Evolutionary conservation across 257 asterid genomes (phyloP), one percentile per base, ranked within the genome.

Genomic region (Fraxinus anomala): DNA sequence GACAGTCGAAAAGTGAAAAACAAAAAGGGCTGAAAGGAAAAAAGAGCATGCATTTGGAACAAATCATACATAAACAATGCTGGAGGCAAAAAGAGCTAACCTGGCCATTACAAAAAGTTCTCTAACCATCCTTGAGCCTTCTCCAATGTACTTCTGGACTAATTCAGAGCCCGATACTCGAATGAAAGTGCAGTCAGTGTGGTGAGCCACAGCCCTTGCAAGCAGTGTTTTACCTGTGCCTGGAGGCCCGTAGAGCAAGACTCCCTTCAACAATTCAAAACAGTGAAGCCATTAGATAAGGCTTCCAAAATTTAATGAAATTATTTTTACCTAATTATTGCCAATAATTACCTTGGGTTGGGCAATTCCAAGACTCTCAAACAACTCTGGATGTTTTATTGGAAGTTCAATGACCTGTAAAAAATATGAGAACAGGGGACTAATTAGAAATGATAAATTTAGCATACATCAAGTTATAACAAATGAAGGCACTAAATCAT

Each of bases 81-180:
- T 17, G 14, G 23, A 13, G 28, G 34, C 3, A 0, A 74, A 76
- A 65, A 59, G 12, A 59, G 67, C 91, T 31, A 73, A 89, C 96
- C 96, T 88, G 85, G 93, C 96, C 96, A 91, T 91, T 68, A 91
- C 96, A 82, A 91, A 91, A 75, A 91, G 93, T 71, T 91, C 96
- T 82, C 96, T 83, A 79, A 91, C 93, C 96, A 91, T 91, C 72
- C 92, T 80, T 76, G 96, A 91, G 75, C 96, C 96, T 87, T 91
- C 93, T 73, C 93, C 96, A 83, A 91, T 91, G 83, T 91, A 91
- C 83, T 91, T 91, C 78, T 91, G 93, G 78, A 91, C 96, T 70
- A 91, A 86, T 81, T 91, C 96, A 17, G 93, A 91, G 67, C 96
- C 93, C 73, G 92, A 91, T 9, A 87, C 92, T 82, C 96, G 83